Percentiles rank a stretch among this genome's conserved stretches.
Conservation (phyloP, 1,284 basidiomycete genomes). For the Pterulicium gracile region DNA sequence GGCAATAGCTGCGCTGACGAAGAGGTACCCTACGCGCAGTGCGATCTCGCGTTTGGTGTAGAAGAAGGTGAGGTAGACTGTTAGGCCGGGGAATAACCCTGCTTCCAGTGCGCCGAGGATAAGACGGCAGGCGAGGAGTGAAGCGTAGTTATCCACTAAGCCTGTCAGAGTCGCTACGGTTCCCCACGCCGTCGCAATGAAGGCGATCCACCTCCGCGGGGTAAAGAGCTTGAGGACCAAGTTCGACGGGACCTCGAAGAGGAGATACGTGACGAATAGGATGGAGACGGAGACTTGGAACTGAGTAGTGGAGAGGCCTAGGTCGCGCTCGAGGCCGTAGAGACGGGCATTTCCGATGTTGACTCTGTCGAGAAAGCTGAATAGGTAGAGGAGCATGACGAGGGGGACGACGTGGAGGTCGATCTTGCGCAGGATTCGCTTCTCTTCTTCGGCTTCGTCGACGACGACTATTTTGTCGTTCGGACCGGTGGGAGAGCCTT, state of each 20-base stretch:
- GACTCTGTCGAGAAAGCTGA: slow-evolving; percentile 30
- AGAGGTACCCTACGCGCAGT: slow-evolving; percentile 21
- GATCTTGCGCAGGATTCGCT: neutral
- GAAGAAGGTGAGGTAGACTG: slow-evolving; percentile 23
- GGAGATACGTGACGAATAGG: slow-evolving; percentile 1
- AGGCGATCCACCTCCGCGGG: neutral
- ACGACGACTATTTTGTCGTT: too few species aligned
- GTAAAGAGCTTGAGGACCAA: neutral
- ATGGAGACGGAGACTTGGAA: neutral
- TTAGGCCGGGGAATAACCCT: slow-evolving; percentile 21
- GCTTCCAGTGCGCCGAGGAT: slow-evolving; percentile 7
- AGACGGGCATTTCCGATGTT: slow-evolving; percentile 35
- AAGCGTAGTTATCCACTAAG: neutral
- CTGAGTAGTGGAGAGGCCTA: slow-evolving; percentile 10
- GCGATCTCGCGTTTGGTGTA: slow-evolving; percentile 17
- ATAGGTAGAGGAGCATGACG: neutral
- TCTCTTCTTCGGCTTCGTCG: too few species aligned
- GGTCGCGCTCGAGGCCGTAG: slow-evolving; percentile 24
- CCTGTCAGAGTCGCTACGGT: neutral
- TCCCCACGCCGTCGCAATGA: neutral
- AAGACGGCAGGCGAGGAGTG: neutral
- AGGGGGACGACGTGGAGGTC: neutral
- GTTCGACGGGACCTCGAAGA: neutral
- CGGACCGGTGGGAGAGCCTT: too few species aligned
- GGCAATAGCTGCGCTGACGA: slow-evolving; percentile 20